Percentiles rank a stretch among this genome's conserved stretches.
phyloP scores from a whole-genome alignment of 2,329 filamentous ascomycete genomes.

The Cordyceps pruinosa region DNA sequence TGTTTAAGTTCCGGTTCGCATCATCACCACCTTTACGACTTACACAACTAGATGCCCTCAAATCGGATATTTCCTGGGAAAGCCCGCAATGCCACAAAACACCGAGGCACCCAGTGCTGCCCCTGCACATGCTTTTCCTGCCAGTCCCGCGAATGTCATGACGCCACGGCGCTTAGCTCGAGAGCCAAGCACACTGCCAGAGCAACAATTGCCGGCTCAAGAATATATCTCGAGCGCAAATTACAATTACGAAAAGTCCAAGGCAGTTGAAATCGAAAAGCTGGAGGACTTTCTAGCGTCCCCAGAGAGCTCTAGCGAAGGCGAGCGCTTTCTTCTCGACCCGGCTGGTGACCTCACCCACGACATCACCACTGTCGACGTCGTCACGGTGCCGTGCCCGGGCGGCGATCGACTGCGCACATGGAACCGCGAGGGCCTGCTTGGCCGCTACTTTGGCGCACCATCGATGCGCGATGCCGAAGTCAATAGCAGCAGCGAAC shows the following conservation, averaged over 20 bases:
- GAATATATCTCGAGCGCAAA: constrained; percentile 12
- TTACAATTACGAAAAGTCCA: constrained; percentile 6
- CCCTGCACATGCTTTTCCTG: not conserved
- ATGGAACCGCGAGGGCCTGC: constrained; percentile 45
- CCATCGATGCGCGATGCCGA: constrained; percentile 34
- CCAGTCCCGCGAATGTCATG: not conserved
- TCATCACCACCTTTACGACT: not conserved
- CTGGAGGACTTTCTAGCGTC: not conserved
- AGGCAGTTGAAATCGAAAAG: not conserved
- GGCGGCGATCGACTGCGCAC: constrained; percentile 46
- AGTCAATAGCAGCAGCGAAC: constrained; percentile 16
- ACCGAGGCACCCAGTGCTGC: not conserved
- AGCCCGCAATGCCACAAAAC: not conserved
- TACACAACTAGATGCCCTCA: not conserved
- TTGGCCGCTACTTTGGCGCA: constrained; percentile 39
- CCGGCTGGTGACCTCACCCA: constrained; percentile 31
- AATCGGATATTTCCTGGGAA: not conserved
- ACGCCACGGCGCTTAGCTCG: constrained; percentile 1
- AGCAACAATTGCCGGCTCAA: not conserved
- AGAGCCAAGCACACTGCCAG: not conserved
- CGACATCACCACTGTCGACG: constrained; percentile 48
- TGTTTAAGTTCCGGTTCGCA: no score
- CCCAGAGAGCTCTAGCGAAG: not conserved
- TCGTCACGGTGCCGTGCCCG: constrained; percentile 48
- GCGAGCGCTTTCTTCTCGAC: constrained; percentile 26